Base-by-base conservation (phyloP, 208 protist genomes). In the Trypanosomatidae sp. region DNA sequence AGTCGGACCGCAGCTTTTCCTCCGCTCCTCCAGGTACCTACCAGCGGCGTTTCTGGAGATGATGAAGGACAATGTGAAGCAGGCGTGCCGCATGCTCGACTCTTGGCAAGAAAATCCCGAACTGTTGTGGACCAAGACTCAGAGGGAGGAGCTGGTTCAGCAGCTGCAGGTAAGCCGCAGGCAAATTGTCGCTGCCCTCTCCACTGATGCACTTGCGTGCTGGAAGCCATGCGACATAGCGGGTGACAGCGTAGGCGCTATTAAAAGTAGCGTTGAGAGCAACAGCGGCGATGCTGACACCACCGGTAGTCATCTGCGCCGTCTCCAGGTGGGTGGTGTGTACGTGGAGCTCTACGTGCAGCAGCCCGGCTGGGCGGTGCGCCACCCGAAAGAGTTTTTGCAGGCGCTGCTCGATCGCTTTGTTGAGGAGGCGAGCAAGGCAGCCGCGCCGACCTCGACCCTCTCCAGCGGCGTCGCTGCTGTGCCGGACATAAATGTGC, bases 51-150 rank as follows among this genome's bases (percentile, higher is more conserved):
- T 99, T 46, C 79, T 98, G 10, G 96, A 98, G 25, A 88, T 89
- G 28, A 95, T 98, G 90, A 87, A 89, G 47, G 95, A 98, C 56
- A 97, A 95, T 68, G 62, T 82, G 41, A 68, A 82, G 49, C 81
- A 88, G 53, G 86, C 91, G 15, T 93, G 89, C 25, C 75, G 86
- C 43, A 86, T 98, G 66, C 88, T 98, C n/a, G 92, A 98, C 60
- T 85, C 79, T 19, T 91, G 71, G 77, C 90, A 95, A 67, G 85
- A 98, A 75, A 98, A 90, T 59, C 97, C 97, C 8, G 95, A 99
- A 74, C 81, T 99, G 8, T 85, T 98, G 17, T 99, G 97, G 97
- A 97, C 82, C 19, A 87, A 87, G 60, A 79, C 82, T 67, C 86
- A 86, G 9, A 82, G 89, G 56, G 80, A 81, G n/a, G 69, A 76